Evolutionary conservation across 2,329 filamentous ascomycete species (phyloP).

Genomic region (Escovopsis weberi): DNA sequence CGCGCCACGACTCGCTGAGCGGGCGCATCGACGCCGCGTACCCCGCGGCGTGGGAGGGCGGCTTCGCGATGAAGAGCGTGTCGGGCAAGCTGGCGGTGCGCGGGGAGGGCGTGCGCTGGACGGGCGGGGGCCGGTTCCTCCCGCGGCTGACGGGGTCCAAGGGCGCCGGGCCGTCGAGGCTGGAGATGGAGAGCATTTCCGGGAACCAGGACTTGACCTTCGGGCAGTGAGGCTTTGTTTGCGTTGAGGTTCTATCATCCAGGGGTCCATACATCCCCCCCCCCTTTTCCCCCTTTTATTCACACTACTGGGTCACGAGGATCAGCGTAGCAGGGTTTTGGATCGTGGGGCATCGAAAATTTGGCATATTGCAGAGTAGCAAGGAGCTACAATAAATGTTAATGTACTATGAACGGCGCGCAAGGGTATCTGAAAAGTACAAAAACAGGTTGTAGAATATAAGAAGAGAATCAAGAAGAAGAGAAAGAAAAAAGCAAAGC

Average conservation of each 20-base stretch:
- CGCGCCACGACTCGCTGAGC: constrained; percentile 29
- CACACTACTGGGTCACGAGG: no score
- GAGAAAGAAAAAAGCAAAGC: constrained; percentile 3
- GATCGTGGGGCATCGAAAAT: constrained; percentile 1
- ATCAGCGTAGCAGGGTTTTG: background rate
- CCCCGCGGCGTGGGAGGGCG: constrained; percentile 35
- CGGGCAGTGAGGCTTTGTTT: no score
- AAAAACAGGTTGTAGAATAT: constrained; percentile 1
- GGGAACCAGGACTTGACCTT: constrained; percentile 10
- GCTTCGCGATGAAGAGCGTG: constrained; percentile 23
- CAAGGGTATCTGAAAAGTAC: constrained; percentile 10
- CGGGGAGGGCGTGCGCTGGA: constrained; percentile 29
- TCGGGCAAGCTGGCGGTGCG: constrained; percentile 24
- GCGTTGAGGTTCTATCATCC: no score
- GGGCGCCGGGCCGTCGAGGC: constrained; percentile 22
- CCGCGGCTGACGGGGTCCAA: constrained; percentile 24
- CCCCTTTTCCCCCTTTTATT: no score
- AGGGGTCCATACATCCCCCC: constrained; percentile 4
- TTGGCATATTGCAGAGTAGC: constrained; percentile 7
- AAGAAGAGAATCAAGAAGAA: constrained; percentile 3
- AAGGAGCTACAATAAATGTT: constrained; percentile 4
- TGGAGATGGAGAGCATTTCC: constrained; percentile 18
- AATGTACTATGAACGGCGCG: constrained; percentile 3
- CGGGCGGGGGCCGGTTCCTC: constrained; percentile 18
- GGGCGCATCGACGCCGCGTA: constrained; percentile 29